Conservation (phyloP, 2,329 filamentous ascomycete genomes). For the Ophiosphaerella korrae region DNA sequence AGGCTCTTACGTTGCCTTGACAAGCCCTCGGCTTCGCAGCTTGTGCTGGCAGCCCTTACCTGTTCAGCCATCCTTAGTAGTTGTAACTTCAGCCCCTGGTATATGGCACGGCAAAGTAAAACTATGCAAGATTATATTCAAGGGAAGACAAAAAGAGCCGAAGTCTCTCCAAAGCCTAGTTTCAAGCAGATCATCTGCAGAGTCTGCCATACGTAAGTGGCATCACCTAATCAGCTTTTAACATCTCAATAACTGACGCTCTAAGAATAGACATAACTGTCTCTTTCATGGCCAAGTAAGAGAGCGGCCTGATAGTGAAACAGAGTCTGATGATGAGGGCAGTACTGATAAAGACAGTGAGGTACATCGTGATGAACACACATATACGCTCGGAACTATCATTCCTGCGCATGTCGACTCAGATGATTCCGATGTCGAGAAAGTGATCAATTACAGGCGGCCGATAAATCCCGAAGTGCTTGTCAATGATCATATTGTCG, state of each 20-base stretch:
- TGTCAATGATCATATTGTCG: slow-evolving; percentile 1
- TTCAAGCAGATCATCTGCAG: slow-evolving; percentile 33
- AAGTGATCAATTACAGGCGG: slow-evolving; percentile 31
- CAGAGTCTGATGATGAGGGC: slow-evolving; percentile 2
- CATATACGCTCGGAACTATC: no score
- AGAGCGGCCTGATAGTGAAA: slow-evolving; percentile 26
- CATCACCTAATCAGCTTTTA: background rate
- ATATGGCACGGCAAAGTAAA: slow-evolving; percentile 43
- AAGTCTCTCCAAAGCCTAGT: slow-evolving; percentile 10
- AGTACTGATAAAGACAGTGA: slow-evolving; percentile 5
- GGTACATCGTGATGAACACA: background rate
- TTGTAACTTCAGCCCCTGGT: slow-evolving; percentile 49
- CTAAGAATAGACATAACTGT: slow-evolving; percentile 41
- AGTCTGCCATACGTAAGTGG: slow-evolving; percentile 40
- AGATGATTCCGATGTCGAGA: slow-evolving; percentile 27
- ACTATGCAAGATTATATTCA: slow-evolving; percentile 11
- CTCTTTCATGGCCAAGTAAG: slow-evolving; percentile 49
- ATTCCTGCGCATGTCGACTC: slow-evolving; percentile 15
- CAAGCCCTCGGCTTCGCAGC: slow-evolving; percentile 17
- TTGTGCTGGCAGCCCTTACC: slow-evolving; percentile 42
- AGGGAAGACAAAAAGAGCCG: slow-evolving; percentile 6
- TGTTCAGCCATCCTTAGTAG: slow-evolving; percentile 45
- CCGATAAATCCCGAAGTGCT: slow-evolving; percentile 19
- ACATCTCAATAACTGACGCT: slow-evolving; percentile 6
- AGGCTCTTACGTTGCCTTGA: slow-evolving; percentile 37